Conservation (phyloP, 495 filamentous ascomycete species). For the Glonium stellatum region DNA sequence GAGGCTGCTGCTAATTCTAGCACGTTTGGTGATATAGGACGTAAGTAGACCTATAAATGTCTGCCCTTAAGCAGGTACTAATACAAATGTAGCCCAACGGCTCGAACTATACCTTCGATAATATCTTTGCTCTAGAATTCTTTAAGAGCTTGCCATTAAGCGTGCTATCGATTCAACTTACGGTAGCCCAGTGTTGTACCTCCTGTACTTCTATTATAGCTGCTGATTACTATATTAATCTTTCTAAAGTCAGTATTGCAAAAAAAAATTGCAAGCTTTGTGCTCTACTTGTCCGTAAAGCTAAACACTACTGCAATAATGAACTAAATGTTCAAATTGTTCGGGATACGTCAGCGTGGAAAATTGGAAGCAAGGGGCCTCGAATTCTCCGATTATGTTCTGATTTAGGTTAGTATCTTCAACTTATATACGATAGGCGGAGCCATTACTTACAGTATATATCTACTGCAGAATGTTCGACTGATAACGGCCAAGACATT, state of each 20-base stretch:
- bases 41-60: constrained; percentile 7
- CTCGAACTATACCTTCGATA: constrained; percentile 1
- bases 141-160: not conserved
- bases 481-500: not conserved
- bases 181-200: constrained; percentile 1
- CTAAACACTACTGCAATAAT: not conserved
- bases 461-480: not conserved
- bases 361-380: constrained; percentile 1
- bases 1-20: constrained; percentile 10
- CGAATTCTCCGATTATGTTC: constrained; percentile 9
- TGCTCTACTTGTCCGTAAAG: not conserved
- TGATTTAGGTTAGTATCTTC: constrained; percentile 7
- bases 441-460: not conserved
- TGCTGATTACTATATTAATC: not conserved
- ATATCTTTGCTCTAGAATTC: constrained; percentile 4
- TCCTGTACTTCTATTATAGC: constrained; percentile 7
- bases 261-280: constrained; percentile 7
- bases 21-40: constrained; percentile 6
- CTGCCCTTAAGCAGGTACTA: not conserved
- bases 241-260: constrained; percentile 3
- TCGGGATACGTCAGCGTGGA: constrained; percentile 1
- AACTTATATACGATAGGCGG: not conserved
- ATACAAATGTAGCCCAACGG: constrained; percentile 1
- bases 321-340: not conserved
- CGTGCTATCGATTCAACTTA: not conserved